Base-by-base conservation (phyloP, 495 filamentous ascomycete genomes). In the Glarea lozoyensis region DNA sequence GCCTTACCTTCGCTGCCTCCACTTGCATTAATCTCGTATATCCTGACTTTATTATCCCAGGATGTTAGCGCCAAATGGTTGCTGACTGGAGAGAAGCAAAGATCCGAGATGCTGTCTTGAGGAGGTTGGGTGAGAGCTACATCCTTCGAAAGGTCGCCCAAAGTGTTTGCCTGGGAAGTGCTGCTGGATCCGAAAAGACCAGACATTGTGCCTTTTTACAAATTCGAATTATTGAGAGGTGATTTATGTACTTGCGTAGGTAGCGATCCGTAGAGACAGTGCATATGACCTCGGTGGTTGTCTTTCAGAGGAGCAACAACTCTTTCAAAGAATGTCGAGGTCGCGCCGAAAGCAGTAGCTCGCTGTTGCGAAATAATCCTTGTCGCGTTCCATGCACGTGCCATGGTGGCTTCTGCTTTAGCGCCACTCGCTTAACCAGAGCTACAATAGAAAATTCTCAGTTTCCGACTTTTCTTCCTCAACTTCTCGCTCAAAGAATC, bases 401-500 rank as follows among this genome's bases (percentile, higher is more conserved):
- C n/a, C n/a, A n/a, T n/a, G n/a, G n/a, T n/a, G n/a, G n/a, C n/a
- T n/a, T n/a, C n/a, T n/a, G n/a, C n/a, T n/a, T n/a, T n/a, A n/a
- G n/a, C n/a, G n/a, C n/a, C n/a, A n/a, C n/a, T n/a, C n/a, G n/a
- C n/a, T n/a, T n/a, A n/a, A n/a, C n/a, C n/a, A n/a, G n/a, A n/a
- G n/a, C n/a, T n/a, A n/a, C n/a, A n/a, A n/a, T n/a, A n/a, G n/a
- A n/a, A n/a, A n/a, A n/a, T 18, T 33, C 33, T 38, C 33, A 21
- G 11, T 34, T 44, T 52, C 19, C 16, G 23, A 48, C 42, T 64
- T 67, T 60, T 65, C 63, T 55, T 58, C 62, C 61, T 66, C 49
- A 42, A 65, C 70, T 82, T 82, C 86, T 94, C 89, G 90, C 78
- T 87, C 90, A 78, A 94, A 89, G 82, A 85, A 94, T 96, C 92